Evolutionary conservation across 1,139 yeast species (phyloP).

Genomic region (Magnusiomyces magnusii): DNA sequence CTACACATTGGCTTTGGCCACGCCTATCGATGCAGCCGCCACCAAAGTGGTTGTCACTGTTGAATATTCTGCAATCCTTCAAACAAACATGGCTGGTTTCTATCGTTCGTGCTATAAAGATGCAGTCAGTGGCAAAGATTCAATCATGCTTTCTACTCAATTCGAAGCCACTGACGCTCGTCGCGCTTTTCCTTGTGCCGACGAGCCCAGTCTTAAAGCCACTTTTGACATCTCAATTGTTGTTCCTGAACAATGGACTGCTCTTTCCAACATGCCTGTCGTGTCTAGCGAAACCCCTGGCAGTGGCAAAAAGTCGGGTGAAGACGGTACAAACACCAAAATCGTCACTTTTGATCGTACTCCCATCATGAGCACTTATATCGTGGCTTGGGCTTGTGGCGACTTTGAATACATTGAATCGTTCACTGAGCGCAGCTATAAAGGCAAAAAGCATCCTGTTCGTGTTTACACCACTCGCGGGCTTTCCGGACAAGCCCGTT

Average conservation of each 20-base stretch:
- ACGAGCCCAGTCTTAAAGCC: conserved; percentile 82
- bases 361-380: conserved; percentile 68
- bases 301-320: conserved; percentile 40
- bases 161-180: conserved; percentile 89
- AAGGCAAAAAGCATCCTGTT: conserved; percentile 53
- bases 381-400: conserved; percentile 71
- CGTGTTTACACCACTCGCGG: conserved; percentile 68
- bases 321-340: conserved; percentile 24
- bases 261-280: conserved; percentile 75
- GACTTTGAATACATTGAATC: conserved; percentile 64
- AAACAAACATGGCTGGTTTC: conserved; percentile 77
- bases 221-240: conserved; percentile 60
- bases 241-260: conserved; percentile 52
- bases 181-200: conserved; percentile 85
- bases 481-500: conserved; percentile 51
- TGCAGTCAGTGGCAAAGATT: conserved; percentile 43
- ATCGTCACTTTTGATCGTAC: conserved; percentile 46
- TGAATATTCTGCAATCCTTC: conserved; percentile 43
- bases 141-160: conserved; percentile 73
- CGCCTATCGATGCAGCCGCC: conserved; percentile 24
- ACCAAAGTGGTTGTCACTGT: conserved; percentile 33
- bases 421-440: conserved; percentile 34
- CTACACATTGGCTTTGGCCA: conserved; percentile 27
- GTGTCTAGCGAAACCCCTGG: conserved; percentile 42
- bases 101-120: conserved; percentile 64